Percentiles rank a stretch among this genome's conserved stretches.
These are phyloP conservation scores for Penicillium atrosanguineum DNA, from an alignment of 495 filamentous ascomycete genomes.

Conservation along the genomic window DNA sequence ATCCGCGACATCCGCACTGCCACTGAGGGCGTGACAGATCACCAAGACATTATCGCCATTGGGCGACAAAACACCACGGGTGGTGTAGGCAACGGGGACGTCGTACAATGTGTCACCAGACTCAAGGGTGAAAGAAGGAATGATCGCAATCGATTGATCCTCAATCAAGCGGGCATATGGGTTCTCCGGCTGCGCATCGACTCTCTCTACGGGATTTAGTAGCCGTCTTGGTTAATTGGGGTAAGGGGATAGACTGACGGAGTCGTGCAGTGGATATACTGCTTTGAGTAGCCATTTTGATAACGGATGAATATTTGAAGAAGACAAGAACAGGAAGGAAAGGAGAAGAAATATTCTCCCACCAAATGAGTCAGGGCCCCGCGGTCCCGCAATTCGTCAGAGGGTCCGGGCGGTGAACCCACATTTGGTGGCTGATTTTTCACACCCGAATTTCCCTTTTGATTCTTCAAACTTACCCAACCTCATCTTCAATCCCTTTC, in stretches of 20 bases:
- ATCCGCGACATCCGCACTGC: constrained; percentile 92
- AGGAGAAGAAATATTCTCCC: constrained; percentile 11
- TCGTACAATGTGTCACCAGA: constrained; percentile 83
- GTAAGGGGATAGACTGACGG: constrained; percentile 43
- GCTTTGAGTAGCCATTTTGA: constrained; percentile 31
- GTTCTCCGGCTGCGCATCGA: constrained; percentile 78
- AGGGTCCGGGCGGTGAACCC: constrained; percentile 9
- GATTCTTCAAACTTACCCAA: background rate
- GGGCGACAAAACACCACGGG: constrained; percentile 71
- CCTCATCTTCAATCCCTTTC: constrained; percentile 4
- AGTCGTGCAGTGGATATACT: constrained; percentile 23
- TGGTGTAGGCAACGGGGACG: constrained; percentile 92
- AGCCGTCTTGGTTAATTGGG: constrained; percentile 31
- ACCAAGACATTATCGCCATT: constrained; percentile 87
- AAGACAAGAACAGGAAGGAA: constrained; percentile 2
- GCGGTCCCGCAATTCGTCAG: constrained; percentile 2
- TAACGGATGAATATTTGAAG: constrained; percentile 1
- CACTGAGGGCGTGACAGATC: constrained; percentile 94
- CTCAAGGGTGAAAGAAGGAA: constrained; percentile 90
- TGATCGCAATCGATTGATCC: constrained; percentile 77
- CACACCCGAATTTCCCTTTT: background rate
- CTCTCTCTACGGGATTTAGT: constrained; percentile 66
- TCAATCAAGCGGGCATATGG: constrained; percentile 84
- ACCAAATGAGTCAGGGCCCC: constrained; percentile 19
- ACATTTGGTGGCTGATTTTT: background rate